These are phyloP conservation scores for Excoecaria cochinchinensis DNA, from an alignment of 345 rosid species.

Conservation along the genomic window DNA sequence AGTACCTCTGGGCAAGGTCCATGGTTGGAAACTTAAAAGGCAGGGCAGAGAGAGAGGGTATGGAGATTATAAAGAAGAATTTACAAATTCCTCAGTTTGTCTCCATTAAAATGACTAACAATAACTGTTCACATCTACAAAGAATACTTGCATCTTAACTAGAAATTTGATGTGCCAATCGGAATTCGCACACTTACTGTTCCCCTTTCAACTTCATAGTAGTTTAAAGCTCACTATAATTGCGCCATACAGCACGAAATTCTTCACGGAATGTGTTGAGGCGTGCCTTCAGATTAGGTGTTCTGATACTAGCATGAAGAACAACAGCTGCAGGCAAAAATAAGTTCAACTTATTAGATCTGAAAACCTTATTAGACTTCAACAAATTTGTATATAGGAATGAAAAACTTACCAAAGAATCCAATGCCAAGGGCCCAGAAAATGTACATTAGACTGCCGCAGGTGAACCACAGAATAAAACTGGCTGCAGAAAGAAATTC, in stretches of 20 bases:
- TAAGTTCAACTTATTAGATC: neutral
- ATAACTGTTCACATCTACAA: conserved; percentile 12
- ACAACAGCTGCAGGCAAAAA: conserved; percentile 49
- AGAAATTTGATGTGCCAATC: neutral
- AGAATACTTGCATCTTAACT: conserved; percentile 13
- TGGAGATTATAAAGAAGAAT: neutral
- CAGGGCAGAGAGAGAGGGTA: neutral
- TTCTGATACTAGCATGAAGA: conserved; percentile 87
- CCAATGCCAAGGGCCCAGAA: conserved; percentile 73
- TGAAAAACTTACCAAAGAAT: conserved; percentile 51
- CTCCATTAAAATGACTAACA: neutral
- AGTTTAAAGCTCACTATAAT: conserved; percentile 72
- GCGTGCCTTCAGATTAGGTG: conserved; percentile 97
- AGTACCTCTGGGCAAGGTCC: neutral
- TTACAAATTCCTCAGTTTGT: neutral
- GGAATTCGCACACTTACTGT: neutral
- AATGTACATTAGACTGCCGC: conserved; percentile 68
- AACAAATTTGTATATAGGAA: too few relatives aligned
- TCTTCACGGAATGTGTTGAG: conserved; percentile 97
- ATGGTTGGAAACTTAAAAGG: neutral
- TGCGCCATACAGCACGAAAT: conserved; percentile 97
- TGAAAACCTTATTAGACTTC: neutral
- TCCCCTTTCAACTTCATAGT: neutral
- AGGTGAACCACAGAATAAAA: conserved; percentile 74
- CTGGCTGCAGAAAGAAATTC: conserved; percentile 47